Base-by-base conservation (phyloP, 2,329 filamentous ascomycete species). In the Ophiostoma montium region DNA sequence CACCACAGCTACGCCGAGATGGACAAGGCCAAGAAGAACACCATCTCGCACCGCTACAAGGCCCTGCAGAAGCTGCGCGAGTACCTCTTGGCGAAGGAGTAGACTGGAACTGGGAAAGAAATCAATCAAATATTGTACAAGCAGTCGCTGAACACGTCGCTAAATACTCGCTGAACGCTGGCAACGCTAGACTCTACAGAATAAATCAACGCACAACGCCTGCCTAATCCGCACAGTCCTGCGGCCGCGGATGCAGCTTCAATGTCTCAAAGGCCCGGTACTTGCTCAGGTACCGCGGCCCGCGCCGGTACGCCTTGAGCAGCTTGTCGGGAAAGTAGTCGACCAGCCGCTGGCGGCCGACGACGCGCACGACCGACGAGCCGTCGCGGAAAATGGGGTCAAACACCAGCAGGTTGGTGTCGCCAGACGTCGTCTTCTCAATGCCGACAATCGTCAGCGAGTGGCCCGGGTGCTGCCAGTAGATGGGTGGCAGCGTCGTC, bases 401-500 rank as follows among this genome's bases (percentile, higher is more conserved):
- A 61, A 95, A 94, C 12, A 95, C 84, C 0, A 96, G 69, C 16
- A 96, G 68, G 56, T 85, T 84, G 47, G 72, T 67, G 16, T 70
- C 68, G 23, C 84, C 84, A 52, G 82, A 72, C 32, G 65, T 69
- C 27, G 73, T 75, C 55, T 75, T 77, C 63, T 95, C 88, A 23
- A 94, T 72, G 0, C 90, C 90, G 49, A 96, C 71, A 47, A 96
- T 87, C 1, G 87, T 94, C 69, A 95, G 72, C 1, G 89, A 95
- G 62, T 96, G 90, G 3, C 88, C 82, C 55, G 80, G 78, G 57
- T 92, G 86, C 61, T 96, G 90, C 53, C 95, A 80, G 64, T 95
- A 96, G 36, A 96, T 81, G 0, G 92, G 89, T 35, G 90, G 81
- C 8, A 90, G 68, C 13, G 71, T 65, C 0, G 90, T 95, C 48